A percentile compares a stretch with the other conserved stretches of the same genome.
phyloP scores from a whole-genome alignment of 192 early-diverging fungal species.

The Entomortierella parvispora region DNA sequence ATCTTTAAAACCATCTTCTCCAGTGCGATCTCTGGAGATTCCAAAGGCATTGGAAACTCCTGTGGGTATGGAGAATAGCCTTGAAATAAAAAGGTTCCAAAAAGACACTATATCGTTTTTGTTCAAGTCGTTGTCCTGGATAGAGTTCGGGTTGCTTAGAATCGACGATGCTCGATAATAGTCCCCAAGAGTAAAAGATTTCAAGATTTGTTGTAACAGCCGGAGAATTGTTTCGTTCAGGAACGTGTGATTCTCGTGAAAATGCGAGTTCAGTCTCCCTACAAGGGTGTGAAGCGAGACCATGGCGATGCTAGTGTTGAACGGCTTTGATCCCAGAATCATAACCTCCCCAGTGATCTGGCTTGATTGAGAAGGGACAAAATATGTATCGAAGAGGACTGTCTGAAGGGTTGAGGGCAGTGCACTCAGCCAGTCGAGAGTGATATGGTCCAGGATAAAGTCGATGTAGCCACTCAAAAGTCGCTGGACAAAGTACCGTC shows the following conservation, averaged over 20 bases:
- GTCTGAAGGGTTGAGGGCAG: slow-evolving; percentile 22
- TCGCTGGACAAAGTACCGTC: slow-evolving; percentile 29
- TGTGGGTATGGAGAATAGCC: slow-evolving; percentile 37
- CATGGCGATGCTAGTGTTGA: background rate
- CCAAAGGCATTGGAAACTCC: slow-evolving; percentile 32
- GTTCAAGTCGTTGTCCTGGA: background rate
- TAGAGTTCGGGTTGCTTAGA: background rate
- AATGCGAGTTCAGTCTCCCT: slow-evolving; percentile 17
- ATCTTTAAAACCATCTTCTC: background rate
- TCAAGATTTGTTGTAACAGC: slow-evolving; percentile 13
- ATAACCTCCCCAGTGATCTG: background rate
- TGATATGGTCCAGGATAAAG: slow-evolving; percentile 40
- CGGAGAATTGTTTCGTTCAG: slow-evolving; percentile 35
- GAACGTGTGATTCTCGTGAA: slow-evolving; percentile 42
- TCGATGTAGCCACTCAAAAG: slow-evolving; percentile 28
- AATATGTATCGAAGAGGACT: slow-evolving; percentile 30
- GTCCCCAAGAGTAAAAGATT: slow-evolving; percentile 12
- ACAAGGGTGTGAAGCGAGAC: slow-evolving; percentile 33
- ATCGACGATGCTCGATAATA: slow-evolving; percentile 2
- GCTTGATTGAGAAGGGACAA: slow-evolving; percentile 9
- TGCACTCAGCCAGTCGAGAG: slow-evolving; percentile 37
- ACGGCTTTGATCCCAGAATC: background rate
- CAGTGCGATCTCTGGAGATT: background rate
- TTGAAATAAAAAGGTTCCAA: slow-evolving; percentile 35
- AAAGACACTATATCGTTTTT: background rate